phyloP scores from a whole-genome alignment of 371 early-diverging fungal genomes.

The Actinomortierella ambigua region DNA sequence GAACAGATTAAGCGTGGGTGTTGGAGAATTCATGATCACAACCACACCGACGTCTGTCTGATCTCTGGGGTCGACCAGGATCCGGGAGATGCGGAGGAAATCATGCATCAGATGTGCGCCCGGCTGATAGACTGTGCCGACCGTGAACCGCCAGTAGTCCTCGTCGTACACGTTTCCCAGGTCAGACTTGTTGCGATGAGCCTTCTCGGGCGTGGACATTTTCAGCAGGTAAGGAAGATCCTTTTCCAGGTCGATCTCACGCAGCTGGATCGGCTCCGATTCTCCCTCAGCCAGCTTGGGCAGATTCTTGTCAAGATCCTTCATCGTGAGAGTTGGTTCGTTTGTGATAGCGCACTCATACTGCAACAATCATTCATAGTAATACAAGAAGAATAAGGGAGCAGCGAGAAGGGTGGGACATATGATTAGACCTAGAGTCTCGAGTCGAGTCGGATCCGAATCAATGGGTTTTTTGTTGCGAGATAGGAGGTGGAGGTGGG shows the following conservation, averaged over 20 bases:
- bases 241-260: conserved; percentile 9
- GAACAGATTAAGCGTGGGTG: too few species aligned
- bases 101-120: conserved; percentile 4
- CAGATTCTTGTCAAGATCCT: not conserved
- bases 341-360: conserved; percentile 24
- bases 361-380: too few species aligned
- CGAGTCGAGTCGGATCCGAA: too few species aligned
- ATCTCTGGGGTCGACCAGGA: conserved; percentile 21
- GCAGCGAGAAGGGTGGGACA: too few species aligned
- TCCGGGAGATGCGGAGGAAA: not conserved
- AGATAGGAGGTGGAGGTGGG: too few species aligned
- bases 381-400: too few species aligned
- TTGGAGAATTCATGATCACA: not conserved
- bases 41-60: conserved; percentile 23
- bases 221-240: conserved; percentile 26
- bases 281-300: not conserved
- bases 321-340: not conserved
- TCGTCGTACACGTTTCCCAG: conserved; percentile 18
- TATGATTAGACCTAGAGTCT: too few species aligned
- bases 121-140: conserved; percentile 2
- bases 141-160: conserved; percentile 20
- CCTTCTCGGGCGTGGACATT: conserved; percentile 19
- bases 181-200: not conserved
- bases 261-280: conserved; percentile 2
- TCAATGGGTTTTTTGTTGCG: too few species aligned